Evolutionary conservation across 345 rosid genomes (phyloP).

Genomic region (Iberis pinnata): DNA sequence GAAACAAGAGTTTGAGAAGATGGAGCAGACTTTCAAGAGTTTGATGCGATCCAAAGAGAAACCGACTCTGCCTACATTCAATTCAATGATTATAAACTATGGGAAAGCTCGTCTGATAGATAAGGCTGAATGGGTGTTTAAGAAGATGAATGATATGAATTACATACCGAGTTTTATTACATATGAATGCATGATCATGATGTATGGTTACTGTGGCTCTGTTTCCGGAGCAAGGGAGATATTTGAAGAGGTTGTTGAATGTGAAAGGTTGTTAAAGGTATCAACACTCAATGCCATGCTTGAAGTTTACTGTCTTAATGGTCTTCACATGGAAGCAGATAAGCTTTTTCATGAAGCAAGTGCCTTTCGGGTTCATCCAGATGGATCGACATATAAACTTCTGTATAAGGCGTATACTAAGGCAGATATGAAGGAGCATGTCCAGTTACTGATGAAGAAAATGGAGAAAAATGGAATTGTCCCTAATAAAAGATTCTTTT

Average conservation of each 20-base stretch:
- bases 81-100: slow-evolving; percentile 79
- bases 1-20: slow-evolving; percentile 82
- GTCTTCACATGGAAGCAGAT: slow-evolving; percentile 66
- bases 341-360: slow-evolving; percentile 42
- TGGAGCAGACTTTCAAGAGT: slow-evolving; percentile 89
- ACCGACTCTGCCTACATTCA: slow-evolving; percentile 75
- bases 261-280: slow-evolving; percentile 46
- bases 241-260: slow-evolving; percentile 50
- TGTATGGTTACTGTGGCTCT: slow-evolving; percentile 68
- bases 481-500: slow-evolving; percentile 77
- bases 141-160: slow-evolving; percentile 64
- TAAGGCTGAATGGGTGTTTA: slow-evolving; percentile 52
- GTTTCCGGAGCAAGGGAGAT: slow-evolving; percentile 67
- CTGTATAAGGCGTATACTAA: slow-evolving; percentile 76
- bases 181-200: slow-evolving; percentile 68
- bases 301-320: slow-evolving; percentile 71
- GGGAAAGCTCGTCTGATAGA: slow-evolving; percentile 79
- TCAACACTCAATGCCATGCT: slow-evolving; percentile 81
- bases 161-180: slow-evolving; percentile 64
- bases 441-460: slow-evolving; percentile 49
- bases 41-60: slow-evolving; percentile 68
- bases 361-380: slow-evolving; percentile 36
- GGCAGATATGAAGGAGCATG: slow-evolving; percentile 63
- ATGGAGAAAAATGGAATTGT: slow-evolving; percentile 81
- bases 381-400: slow-evolving; percentile 75